These are phyloP conservation scores for Eustoma russellianum DNA, from an alignment of 257 asterid species.

Conservation along the genomic window DNA sequence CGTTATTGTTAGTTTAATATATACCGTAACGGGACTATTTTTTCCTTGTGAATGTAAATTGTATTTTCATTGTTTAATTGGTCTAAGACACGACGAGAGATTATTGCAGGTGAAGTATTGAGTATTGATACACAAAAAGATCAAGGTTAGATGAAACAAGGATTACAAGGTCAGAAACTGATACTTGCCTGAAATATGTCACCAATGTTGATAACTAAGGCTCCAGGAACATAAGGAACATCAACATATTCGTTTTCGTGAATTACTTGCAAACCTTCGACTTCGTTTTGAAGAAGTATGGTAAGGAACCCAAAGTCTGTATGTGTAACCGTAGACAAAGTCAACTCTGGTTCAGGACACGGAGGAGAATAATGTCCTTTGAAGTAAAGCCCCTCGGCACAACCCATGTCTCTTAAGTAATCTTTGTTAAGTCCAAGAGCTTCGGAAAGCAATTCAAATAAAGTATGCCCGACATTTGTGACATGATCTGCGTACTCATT, in stretches of 20 bases:
- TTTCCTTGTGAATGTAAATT: no score
- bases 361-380: conserved; percentile 54
- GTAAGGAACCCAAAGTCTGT: conserved; percentile 54
- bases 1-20: no score
- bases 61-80: no score
- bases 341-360: conserved; percentile 67
- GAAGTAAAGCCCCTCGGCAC: conserved; percentile 26
- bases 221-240: conserved; percentile 39
- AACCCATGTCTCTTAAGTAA: conserved; percentile 28
- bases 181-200: conserved; percentile 79
- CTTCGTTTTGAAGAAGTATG: conserved; percentile 50
- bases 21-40: no score
- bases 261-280: conserved; percentile 59
- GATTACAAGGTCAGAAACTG: no score
- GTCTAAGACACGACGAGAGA: no score
- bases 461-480: conserved; percentile 26
- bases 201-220: conserved; percentile 53
- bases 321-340: conserved; percentile 52
- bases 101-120: no score
- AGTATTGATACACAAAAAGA: no score
- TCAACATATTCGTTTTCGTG: conserved; percentile 35
- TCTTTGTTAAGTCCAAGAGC: conserved; percentile 50
- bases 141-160: no score
- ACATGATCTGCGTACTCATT: conserved; percentile 29
- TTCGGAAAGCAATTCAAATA: conserved; percentile 47